Evolutionary conservation across 495 filamentous ascomycete genomes (phyloP), one percentile per base, ranked within the genome.

Genomic region (Jackrogersella multiformis): DNA sequence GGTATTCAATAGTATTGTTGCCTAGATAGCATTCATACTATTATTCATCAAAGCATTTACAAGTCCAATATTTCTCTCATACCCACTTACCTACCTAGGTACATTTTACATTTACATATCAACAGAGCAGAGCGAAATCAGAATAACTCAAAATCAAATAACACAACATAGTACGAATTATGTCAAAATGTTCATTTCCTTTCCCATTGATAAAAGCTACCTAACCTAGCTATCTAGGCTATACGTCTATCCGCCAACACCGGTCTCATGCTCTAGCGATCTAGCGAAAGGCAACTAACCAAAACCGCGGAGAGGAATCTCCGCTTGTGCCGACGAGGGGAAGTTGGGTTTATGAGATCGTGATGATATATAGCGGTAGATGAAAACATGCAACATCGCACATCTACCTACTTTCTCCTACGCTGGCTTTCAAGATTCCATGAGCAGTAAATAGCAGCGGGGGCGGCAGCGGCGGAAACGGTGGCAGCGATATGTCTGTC

Each of bases 211-310:
- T 38, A 9, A 53, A 49, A 35, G 59, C 28, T 56, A 64, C 21
- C 2, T 57, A 26, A 7, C 26, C 26, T n/a, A n/a, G 15, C 28
- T 39, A 64, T 12, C 48, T 28, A 28, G 15, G 18, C 16, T 42
- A 58, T 9, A 45, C n/a, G n/a, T n/a, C n/a, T 58, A 45, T 57
- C 67, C 67, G 45, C 67, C 52, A 70, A 70, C 67, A 66, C 67
- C 67, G 52, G 18, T 56, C 49, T 55, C 41, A 70, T 70, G 67
- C 67, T 66, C 56, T 66, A 56, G 58, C n/a, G 24, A 7, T 48
- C 56, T 66, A 70, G 42, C 13, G 16, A 53, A 53, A 32, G 35
- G 13, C 2, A 49, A 42, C n/a, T 35, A 52, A 18, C 20, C n/a
- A n/a, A n/a, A 16, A 23, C 12, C 8, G 16, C 16, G 18, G 45